phyloP scores from a whole-genome alignment of 1,139 yeast genomes.

The Kodamaea fungicola region DNA sequence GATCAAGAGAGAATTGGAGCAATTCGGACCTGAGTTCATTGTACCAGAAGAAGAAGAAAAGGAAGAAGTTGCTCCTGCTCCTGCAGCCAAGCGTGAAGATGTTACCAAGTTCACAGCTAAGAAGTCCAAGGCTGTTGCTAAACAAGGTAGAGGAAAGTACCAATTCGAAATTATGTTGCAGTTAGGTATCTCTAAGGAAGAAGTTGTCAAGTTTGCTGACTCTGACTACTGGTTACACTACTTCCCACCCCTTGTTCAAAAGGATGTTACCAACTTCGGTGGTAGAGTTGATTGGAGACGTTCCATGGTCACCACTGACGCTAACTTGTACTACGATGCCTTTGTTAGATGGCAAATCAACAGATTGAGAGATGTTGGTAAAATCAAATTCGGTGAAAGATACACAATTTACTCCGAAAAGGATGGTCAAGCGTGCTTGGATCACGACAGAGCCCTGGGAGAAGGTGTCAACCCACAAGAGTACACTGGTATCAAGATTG shows the following conservation, averaged over 20 bases:
- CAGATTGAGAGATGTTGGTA: constrained; percentile 78
- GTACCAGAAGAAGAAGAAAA: constrained; percentile 62
- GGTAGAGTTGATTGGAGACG: constrained; percentile 99
- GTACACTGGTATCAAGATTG: constrained; percentile 88
- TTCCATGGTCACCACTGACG: constrained; percentile 91
- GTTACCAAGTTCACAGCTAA: constrained; percentile 88
- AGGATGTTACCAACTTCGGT: constrained; percentile 80
- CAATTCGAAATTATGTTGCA: constrained; percentile 97
- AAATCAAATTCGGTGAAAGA: constrained; percentile 97
- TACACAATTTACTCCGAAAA: constrained; percentile 95
- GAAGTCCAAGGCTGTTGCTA: constrained; percentile 89
- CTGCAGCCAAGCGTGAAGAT: constrained; percentile 56
- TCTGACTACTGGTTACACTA: constrained; percentile 82
- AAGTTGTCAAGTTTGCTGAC: constrained; percentile 84
- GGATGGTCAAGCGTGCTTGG: constrained; percentile 99
- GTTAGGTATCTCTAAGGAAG: constrained; percentile 79
- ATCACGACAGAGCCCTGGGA: constrained; percentile 96
- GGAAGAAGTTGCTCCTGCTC: constrained; percentile 38
- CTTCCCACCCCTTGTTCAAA: constrained; percentile 88
- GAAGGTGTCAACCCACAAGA: constrained; percentile 98
- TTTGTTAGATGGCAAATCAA: constrained; percentile 97
- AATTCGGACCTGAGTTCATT: constrained; percentile 80
- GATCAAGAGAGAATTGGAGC: constrained; percentile 85
- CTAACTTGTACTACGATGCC: constrained; percentile 91
- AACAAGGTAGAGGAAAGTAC: constrained; percentile 89